Conservation (phyloP, 129 eudicot species). For the Oenanthe sinensis region DNA sequence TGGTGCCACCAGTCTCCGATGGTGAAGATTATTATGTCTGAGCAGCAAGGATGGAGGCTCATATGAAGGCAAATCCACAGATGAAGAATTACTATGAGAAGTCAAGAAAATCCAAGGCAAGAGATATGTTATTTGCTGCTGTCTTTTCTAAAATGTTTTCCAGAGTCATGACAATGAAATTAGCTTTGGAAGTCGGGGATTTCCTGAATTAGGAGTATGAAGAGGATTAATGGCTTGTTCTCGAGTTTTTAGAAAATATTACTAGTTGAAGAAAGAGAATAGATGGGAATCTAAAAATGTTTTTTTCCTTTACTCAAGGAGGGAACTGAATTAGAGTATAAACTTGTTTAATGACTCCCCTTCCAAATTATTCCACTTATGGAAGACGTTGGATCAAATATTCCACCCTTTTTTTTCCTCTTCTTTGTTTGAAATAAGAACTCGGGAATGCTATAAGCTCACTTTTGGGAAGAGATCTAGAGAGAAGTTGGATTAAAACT, state of each 20-base stretch:
- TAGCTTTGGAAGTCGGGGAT: neutral
- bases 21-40: neutral
- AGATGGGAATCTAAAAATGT: neutral
- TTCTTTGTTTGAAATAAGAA: neutral
- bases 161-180: neutral
- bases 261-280: neutral
- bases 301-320: neutral
- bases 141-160: neutral
- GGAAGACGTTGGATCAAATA: neutral
- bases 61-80: neutral
- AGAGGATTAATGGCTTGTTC: neutral
- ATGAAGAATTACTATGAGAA: neutral
- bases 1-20: neutral
- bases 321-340: neutral
- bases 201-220: neutral
- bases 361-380: neutral
- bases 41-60: neutral
- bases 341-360: neutral
- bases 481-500: neutral
- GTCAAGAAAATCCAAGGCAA: neutral
- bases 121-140: neutral
- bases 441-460: neutral
- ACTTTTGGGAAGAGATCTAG: neutral
- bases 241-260: neutral
- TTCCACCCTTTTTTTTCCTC: neutral